Evolutionary conservation across 805 yeast species (phyloP).

Genomic region (Sugiyamaella americana): DNA sequence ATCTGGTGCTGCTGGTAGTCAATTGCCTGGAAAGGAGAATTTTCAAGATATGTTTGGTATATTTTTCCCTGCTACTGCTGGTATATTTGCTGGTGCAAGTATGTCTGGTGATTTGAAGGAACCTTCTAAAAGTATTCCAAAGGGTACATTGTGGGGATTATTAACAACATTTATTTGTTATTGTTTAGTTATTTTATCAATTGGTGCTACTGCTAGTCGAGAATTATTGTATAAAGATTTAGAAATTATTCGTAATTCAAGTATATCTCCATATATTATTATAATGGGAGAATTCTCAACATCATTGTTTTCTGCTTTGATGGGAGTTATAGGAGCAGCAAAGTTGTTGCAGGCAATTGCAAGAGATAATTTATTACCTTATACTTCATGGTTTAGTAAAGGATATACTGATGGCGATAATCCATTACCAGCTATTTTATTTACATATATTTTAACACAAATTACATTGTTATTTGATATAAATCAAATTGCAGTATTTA

Average conservation of each 20-base stretch:
- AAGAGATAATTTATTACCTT: slow-evolving; percentile 82
- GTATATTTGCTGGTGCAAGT: slow-evolving; percentile 96
- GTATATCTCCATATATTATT: slow-evolving; percentile 59
- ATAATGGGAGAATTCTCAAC: slow-evolving; percentile 89
- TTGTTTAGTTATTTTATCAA: slow-evolving; percentile 68
- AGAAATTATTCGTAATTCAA: slow-evolving; percentile 79
- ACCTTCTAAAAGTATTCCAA: slow-evolving; percentile 87
- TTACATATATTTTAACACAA: slow-evolving; percentile 82
- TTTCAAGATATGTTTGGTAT: slow-evolving; percentile 87
- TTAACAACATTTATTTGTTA: slow-evolving; percentile 71
- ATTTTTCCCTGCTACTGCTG: slow-evolving; percentile 97
- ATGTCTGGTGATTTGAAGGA: slow-evolving; percentile 90
- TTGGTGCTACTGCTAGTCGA: slow-evolving; percentile 79
- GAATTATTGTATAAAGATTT: slow-evolving; percentile 69
- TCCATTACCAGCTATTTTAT: slow-evolving; percentile 58
- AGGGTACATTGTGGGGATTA: slow-evolving; percentile 87
- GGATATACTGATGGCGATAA: slow-evolving; percentile 44
- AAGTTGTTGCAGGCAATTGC: slow-evolving; percentile 87
- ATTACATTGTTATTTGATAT: slow-evolving; percentile 82
- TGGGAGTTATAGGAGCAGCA: slow-evolving; percentile 95
- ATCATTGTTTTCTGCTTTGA: slow-evolving; percentile 84
- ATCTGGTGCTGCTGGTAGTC: slow-evolving; percentile 88
- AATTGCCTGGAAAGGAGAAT: slow-evolving; percentile 54
- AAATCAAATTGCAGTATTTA: slow-evolving; percentile 88
- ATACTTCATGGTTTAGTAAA: slow-evolving; percentile 52